Percentiles rank a stretch among this genome's conserved stretches.
phyloP scores from a whole-genome alignment of 768 basidiomycete genomes.

The Macrolepiota dolichaula region DNA sequence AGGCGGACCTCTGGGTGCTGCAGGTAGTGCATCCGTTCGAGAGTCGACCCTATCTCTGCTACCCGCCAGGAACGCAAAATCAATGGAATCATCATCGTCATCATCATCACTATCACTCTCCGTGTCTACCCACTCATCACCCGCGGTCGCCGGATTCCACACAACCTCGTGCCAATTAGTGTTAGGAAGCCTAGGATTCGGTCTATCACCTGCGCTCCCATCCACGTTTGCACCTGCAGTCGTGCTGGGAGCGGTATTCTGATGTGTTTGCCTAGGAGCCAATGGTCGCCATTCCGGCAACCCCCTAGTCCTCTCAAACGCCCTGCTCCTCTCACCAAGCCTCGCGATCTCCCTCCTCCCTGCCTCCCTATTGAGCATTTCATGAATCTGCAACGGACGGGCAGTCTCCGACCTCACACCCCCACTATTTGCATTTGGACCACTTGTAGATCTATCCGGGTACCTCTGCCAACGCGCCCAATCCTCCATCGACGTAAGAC shows the following conservation, averaged over 20 bases:
- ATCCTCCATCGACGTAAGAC: neutral
- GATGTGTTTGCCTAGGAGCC: too few species aligned
- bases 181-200: neutral
- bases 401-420: constrained; percentile 7
- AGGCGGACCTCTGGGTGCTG: neutral
- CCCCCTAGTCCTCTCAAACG: neutral
- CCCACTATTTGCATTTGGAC: neutral
- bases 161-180: neutral
- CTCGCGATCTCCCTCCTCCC: neutral
- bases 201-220: neutral
- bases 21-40: neutral
- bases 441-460: neutral
- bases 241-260: neutral
- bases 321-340: neutral
- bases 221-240: neutral
- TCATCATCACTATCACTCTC: neutral
- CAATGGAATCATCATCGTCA: neutral
- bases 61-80: too few species aligned
- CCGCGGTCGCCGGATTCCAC: neutral
- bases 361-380: constrained; percentile 4
- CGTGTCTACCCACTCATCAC: neutral
- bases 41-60: neutral
- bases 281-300: too few species aligned
- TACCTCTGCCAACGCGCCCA: neutral
- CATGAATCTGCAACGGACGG: constrained; percentile 5